phyloP scores from a whole-genome alignment of 441 rosid genomes.

The Syzygium malaccense region DNA sequence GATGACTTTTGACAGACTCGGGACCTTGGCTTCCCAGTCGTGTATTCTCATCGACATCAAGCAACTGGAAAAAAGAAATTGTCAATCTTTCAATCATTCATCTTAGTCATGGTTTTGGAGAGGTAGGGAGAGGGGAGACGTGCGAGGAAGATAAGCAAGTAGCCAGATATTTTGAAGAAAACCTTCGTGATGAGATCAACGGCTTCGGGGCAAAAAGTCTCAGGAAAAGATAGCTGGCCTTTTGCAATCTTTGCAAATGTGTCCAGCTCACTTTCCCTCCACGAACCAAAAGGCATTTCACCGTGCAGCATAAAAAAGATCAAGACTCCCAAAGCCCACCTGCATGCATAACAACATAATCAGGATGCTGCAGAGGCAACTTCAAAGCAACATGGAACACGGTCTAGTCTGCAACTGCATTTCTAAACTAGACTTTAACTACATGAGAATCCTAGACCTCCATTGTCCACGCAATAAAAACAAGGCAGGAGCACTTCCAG shows the following conservation, averaged over 20 bases:
- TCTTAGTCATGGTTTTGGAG: background rate
- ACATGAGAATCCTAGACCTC: background rate
- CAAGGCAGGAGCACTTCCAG: background rate
- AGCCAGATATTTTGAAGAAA: background rate
- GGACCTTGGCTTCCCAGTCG: conserved; percentile 69
- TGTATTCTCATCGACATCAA: conserved; percentile 59
- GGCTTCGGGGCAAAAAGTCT: conserved; percentile 52
- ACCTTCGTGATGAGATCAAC: conserved; percentile 83
- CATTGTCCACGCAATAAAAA: background rate
- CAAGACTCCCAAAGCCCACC: conserved; percentile 96
- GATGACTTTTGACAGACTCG: conserved; percentile 55
- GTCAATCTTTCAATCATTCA: background rate
- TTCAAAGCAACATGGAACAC: background rate
- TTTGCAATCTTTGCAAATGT: conserved; percentile 69
- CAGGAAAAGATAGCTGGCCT: conserved; percentile 59
- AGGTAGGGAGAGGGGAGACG: background rate
- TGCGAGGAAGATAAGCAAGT: background rate
- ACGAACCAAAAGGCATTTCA: conserved; percentile 88
- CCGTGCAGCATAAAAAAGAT: conserved; percentile 73
- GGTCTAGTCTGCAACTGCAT: background rate
- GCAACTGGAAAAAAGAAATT: conserved; percentile 40
- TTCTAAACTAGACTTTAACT: background rate
- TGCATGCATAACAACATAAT: conserved; percentile 12
- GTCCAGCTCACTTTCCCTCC: conserved; percentile 84
- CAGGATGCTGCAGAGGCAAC: background rate